Percentiles rank a stretch among this genome's conserved stretches.
Evolutionary conservation across 345 rosid species (phyloP).

Genomic region (Camelina sativa): DNA sequence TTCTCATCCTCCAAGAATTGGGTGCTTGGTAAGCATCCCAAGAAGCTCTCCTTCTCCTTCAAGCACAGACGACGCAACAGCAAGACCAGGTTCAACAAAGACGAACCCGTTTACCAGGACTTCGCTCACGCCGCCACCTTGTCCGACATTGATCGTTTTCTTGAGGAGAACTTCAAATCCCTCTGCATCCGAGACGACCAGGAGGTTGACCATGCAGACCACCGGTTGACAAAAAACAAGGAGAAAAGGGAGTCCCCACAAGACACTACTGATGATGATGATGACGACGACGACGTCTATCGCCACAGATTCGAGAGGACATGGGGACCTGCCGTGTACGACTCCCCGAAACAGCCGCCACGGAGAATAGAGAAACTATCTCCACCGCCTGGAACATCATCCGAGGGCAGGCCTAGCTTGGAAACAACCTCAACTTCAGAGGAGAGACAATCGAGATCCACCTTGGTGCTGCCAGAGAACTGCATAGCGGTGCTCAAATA

Average conservation of each 20-base stretch:
- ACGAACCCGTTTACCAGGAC: slow-evolving; percentile 19
- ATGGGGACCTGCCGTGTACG: slow-evolving; percentile 39
- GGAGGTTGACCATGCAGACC: slow-evolving; percentile 18
- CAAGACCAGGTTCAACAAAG: slow-evolving; percentile 25
- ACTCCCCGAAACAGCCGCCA: slow-evolving; percentile 29
- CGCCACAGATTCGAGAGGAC: slow-evolving; percentile 41
- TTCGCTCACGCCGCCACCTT: slow-evolving; percentile 62
- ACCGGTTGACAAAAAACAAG: slow-evolving; percentile 10
- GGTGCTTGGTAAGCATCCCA: slow-evolving; percentile 65
- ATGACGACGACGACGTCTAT: slow-evolving; percentile 15
- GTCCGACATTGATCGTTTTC: slow-evolving; percentile 78
- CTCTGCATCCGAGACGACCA: slow-evolving; percentile 59
- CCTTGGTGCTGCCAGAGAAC: slow-evolving; percentile 52
- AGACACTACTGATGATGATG: slow-evolving; percentile 6
- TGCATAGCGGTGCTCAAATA: slow-evolving; percentile 63
- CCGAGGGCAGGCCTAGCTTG: slow-evolving; percentile 55
- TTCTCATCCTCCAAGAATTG: slow-evolving; percentile 53
- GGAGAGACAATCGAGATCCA: slow-evolving; percentile 46
- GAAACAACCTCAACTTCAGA: slow-evolving; percentile 30
- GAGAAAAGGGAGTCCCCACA: slow-evolving; percentile 31
- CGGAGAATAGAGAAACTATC: slow-evolving; percentile 38
- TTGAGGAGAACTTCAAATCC: slow-evolving; percentile 82
- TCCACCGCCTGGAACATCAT: slow-evolving; percentile 51
- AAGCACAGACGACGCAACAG: slow-evolving; percentile 23
- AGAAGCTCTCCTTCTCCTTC: slow-evolving; percentile 62